Conservation (phyloP, 768 basidiomycete genomes). For the Boletus edulis region DNA sequence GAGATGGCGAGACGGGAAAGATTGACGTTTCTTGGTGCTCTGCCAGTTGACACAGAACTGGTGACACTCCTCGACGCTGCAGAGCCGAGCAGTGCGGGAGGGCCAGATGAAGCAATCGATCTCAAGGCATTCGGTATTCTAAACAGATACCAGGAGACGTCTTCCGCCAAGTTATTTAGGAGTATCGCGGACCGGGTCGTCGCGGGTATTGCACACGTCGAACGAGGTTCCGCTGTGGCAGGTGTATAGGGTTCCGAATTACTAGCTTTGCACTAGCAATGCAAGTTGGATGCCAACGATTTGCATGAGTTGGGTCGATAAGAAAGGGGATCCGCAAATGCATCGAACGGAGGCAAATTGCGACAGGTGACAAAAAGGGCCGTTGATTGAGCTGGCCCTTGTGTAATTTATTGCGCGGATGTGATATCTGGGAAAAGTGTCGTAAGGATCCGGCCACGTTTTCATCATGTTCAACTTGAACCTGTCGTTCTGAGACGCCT, state of each 20-base stretch:
- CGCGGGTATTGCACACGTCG: constrained; percentile 24
- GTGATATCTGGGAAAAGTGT: constrained; percentile 15
- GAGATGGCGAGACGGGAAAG: constrained; percentile 79
- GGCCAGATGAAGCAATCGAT: constrained; percentile 22
- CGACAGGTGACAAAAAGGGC: background rate
- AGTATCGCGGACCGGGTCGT: constrained; percentile 50
- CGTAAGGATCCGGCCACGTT: constrained; percentile 32
- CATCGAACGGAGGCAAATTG: background rate
- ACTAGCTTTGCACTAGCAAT: background rate
- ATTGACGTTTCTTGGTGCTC: constrained; percentile 75
- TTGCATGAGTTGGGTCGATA: background rate
- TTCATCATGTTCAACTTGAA: constrained; percentile 24
- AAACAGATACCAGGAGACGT: constrained; percentile 61
- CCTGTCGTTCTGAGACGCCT: constrained; percentile 13
- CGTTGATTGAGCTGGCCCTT: no score
- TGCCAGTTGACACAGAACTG: constrained; percentile 93
- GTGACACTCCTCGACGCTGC: constrained; percentile 81
- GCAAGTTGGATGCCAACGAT: background rate
- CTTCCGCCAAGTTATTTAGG: constrained; percentile 67
- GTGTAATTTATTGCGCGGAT: no score
- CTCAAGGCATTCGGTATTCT: constrained; percentile 49
- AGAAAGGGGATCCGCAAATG: constrained; percentile 11
- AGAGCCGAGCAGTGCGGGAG: constrained; percentile 24
- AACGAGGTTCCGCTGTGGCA: constrained; percentile 3
- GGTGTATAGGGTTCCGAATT: background rate